Evolutionary conservation across 495 filamentous ascomycete species (phyloP).

Genomic region (Talaromyces wortmannii): DNA sequence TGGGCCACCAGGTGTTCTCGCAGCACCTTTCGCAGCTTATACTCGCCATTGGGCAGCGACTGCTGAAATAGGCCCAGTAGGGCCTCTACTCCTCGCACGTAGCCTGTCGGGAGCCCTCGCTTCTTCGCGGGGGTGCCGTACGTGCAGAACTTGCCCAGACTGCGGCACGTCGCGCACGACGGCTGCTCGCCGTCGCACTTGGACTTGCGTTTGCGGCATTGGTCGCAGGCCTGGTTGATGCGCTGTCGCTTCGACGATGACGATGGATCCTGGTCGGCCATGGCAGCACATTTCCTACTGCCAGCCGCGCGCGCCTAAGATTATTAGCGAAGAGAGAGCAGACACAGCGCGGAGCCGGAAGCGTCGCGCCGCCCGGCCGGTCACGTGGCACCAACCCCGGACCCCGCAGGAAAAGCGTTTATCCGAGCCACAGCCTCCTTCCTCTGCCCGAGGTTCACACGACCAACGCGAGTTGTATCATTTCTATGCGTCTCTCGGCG

Average conservation of each 20-base stretch:
- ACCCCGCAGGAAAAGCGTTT: too few species aligned
- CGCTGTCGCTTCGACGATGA: slow-evolving; percentile 34
- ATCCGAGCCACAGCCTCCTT: too few species aligned
- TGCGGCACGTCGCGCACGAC: slow-evolving; percentile 47
- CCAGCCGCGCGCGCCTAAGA: too few species aligned
- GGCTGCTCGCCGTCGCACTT: slow-evolving; percentile 56
- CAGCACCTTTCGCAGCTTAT: slow-evolving; percentile 23
- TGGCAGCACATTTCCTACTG: not conserved
- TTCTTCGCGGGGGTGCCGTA: slow-evolving; percentile 54
- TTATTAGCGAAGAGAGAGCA: too few species aligned
- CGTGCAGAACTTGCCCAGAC: slow-evolving; percentile 44
- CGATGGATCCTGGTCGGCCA: not conserved
- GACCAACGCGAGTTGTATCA: too few species aligned
- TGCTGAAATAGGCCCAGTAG: slow-evolving; percentile 32
- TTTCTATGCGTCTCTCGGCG: not conserved
- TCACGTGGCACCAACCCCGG: too few species aligned
- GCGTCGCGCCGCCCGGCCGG: too few species aligned
- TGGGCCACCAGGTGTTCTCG: slow-evolving; percentile 31
- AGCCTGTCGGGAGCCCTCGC: slow-evolving; percentile 57
- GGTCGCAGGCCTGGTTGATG: slow-evolving; percentile 55
- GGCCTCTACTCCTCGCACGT: slow-evolving; percentile 54
- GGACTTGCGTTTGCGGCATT: slow-evolving; percentile 50
- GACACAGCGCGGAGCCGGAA: too few species aligned
- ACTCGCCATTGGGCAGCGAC: slow-evolving; percentile 22
- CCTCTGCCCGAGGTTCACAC: too few species aligned